phyloP scores from a whole-genome alignment of 305 asterid species.

The Petunia hybrid region DNA sequence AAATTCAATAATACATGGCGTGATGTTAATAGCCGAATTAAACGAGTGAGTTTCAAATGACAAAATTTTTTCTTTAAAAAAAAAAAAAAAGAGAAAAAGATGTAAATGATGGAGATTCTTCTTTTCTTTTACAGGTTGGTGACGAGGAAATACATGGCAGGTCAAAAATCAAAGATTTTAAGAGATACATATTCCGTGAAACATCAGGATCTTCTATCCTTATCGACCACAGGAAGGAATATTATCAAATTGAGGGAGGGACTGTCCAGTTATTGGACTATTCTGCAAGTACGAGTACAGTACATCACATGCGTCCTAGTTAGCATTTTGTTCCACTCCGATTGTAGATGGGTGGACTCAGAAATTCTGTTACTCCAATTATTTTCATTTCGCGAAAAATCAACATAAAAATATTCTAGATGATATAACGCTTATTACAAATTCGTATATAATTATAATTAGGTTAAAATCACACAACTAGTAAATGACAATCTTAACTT shows the following conservation, averaged over 20 bases:
- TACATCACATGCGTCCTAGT: not conserved
- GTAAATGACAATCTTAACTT: not conserved
- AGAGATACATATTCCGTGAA: not conserved
- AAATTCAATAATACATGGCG: too few species aligned
- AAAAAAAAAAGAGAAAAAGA: too few species aligned
- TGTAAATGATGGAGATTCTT: too few species aligned
- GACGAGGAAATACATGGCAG: not conserved
- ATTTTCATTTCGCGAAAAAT: too few species aligned
- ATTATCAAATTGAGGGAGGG: not conserved
- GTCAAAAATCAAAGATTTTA: not conserved
- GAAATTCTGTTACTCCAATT: not conserved
- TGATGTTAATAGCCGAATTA: too few species aligned
- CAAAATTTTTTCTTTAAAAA: too few species aligned
- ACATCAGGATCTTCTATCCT: not conserved
- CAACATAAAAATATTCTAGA: too few species aligned
- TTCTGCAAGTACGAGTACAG: not conserved
- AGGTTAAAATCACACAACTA: not conserved
- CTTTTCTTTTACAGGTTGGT: not conserved
- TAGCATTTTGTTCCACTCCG: not conserved
- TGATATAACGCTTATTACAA: too few species aligned
- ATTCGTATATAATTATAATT: too few species aligned
- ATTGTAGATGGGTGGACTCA: not conserved
- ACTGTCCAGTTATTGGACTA: not conserved
- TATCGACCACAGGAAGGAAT: not conserved
- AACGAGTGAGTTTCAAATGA: too few species aligned